Percentiles rank a stretch among this genome's conserved stretches.
These are phyloP conservation scores for Aspergillus transmontanensis DNA, from an alignment of 2,329 filamentous ascomycete genomes.

Conservation along the genomic window DNA sequence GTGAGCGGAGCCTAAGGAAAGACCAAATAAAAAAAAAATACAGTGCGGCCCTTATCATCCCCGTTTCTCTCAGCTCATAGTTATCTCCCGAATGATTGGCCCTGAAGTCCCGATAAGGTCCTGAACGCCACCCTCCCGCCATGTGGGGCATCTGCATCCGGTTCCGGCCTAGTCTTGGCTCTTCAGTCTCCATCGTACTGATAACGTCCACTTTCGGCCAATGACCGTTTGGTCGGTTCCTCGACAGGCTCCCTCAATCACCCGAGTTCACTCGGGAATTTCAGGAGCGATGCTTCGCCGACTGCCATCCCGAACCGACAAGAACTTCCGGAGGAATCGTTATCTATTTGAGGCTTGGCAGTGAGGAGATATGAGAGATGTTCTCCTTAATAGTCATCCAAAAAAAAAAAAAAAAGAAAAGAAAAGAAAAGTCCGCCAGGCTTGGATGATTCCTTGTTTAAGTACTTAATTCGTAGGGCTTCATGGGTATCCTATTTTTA, in stretches of 20 bases:
- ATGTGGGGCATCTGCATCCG: constrained; percentile 11
- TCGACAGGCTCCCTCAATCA: constrained; percentile 10
- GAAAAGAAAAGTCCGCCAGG: too few relatives aligned
- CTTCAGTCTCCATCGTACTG: constrained; percentile 14
- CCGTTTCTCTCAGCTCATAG: constrained; percentile 23
- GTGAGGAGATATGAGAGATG: too few relatives aligned
- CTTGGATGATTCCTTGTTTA: neutral
- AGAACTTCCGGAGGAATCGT: neutral
- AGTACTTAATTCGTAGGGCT: too few relatives aligned
- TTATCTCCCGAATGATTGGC: constrained; percentile 18
- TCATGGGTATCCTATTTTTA: neutral
- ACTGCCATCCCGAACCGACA: neutral
- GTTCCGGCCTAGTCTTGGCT: constrained; percentile 10
- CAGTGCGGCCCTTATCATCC: constrained; percentile 9
- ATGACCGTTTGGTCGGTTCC: constrained; percentile 10
- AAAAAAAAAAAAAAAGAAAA: too few relatives aligned
- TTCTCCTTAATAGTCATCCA: too few relatives aligned
- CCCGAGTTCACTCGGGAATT: constrained; percentile 17
- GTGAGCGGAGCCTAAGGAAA: neutral
- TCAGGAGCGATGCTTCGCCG: constrained; percentile 5
- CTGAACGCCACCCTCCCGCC: constrained; percentile 17
- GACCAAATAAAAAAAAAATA: neutral
- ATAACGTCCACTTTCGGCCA: constrained; percentile 20
- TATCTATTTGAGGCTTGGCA: neutral
- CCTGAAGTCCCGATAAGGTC: constrained; percentile 21